A percentile compares a stretch with the other conserved stretches of the same genome.
These are phyloP conservation scores for Effrenium voratum DNA, from an alignment of 73 alveolate genomes.

Conservation along the genomic window DNA sequence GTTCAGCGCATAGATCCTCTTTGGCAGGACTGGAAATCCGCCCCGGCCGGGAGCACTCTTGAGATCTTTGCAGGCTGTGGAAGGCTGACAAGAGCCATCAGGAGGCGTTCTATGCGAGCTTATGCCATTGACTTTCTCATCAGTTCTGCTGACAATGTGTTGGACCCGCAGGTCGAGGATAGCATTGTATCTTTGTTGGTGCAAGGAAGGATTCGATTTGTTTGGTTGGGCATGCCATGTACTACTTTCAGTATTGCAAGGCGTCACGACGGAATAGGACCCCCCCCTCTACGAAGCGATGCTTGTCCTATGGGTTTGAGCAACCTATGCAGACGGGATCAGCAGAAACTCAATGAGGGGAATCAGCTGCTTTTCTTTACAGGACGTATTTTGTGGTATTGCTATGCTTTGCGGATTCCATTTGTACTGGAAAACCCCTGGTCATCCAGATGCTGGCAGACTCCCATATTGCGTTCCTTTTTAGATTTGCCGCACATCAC, in stretches of 20 bases:
- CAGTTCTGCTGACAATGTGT: not conserved
- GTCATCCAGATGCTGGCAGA: not conserved
- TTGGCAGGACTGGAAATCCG: not conserved
- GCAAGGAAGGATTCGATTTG: not conserved
- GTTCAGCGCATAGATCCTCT: not conserved
- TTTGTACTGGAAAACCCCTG: not conserved
- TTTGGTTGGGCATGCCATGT: slow-evolving; percentile 43
- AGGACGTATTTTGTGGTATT: not conserved
- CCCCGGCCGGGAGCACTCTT: too few species aligned
- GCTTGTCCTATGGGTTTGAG: not conserved
- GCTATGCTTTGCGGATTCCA: not conserved
- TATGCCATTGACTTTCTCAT: not conserved
- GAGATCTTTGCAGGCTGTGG: slow-evolving; percentile 45
- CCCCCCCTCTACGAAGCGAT: not conserved
- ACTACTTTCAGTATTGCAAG: slow-evolving; percentile 20
- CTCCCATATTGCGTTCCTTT: not conserved
- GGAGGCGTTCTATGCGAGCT: not conserved
- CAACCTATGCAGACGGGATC: not conserved
- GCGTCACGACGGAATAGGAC: not conserved
- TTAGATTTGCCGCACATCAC: too few species aligned
- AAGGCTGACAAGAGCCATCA: not conserved
- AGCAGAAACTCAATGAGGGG: not conserved
- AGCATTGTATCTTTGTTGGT: not conserved
- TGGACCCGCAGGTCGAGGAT: not conserved
- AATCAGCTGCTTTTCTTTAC: not conserved